A percentile compares a stretch with the other conserved stretches of the same genome.
Conservation (phyloP, 2,329 filamentous ascomycete genomes). For the Cercospora sesami region DNA sequence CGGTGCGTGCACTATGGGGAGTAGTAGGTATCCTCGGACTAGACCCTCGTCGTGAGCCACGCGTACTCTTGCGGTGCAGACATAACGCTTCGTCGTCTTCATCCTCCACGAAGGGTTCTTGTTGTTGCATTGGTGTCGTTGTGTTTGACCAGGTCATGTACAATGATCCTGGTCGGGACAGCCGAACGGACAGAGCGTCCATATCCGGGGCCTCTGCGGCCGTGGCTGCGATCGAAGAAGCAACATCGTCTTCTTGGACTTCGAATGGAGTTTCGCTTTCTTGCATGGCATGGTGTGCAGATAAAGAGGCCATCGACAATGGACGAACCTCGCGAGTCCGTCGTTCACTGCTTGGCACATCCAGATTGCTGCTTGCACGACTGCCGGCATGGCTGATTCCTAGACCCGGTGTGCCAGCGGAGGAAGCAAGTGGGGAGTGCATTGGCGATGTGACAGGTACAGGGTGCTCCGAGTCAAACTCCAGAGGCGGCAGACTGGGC, state of each 20-base stretch:
- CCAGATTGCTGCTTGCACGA: not conserved
- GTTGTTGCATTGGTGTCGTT: conserved; percentile 1
- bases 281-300: conserved; percentile 18
- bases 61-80: conserved; percentile 16
- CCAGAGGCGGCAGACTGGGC: conserved; percentile 17
- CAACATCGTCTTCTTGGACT: conserved; percentile 40
- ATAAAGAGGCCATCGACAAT: conserved; percentile 21
- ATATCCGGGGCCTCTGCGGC: conserved; percentile 27
- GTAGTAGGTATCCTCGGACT: conserved; percentile 11
- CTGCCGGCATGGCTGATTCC: conserved; percentile 11
- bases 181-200: conserved; percentile 23
- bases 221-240: conserved; percentile 29
- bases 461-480: conserved; percentile 6
- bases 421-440: not conserved
- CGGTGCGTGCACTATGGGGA: conserved; percentile 3
- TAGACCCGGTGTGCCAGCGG: conserved; percentile 17
- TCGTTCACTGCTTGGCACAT: conserved; percentile 10
- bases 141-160: conserved; percentile 17
- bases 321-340: conserved; percentile 15
- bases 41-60: not conserved
- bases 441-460: not conserved
- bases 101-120: conserved; percentile 22
- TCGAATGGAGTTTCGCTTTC: conserved; percentile 35
- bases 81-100: conserved; percentile 27
- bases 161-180: conserved; percentile 23